Evolutionary conservation across 1,284 basidiomycete genomes (phyloP), one percentile per base, ranked within the genome.

Genomic region (Ceratobasidium sp.): DNA sequence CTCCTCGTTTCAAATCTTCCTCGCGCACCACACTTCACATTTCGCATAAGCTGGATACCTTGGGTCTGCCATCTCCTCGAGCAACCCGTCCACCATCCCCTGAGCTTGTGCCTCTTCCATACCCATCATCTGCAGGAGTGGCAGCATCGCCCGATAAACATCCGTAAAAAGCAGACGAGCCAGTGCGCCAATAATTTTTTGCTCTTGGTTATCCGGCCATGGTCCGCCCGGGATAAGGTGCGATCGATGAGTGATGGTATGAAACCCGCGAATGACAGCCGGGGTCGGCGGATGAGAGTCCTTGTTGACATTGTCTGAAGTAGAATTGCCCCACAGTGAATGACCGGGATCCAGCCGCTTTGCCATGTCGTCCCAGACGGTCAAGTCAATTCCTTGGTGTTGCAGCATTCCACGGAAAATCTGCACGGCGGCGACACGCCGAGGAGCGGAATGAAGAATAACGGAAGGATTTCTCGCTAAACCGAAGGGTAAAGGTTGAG

Each of bases 91-190:
- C 10, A 76, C 40, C 46, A 63, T 49, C 13, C 26, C 49, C 20
- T 42, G 58, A 3, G 72, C 72, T 28, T 76, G 15, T 12, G 3
- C 42, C 33, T 66, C 15, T 9, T 40, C 44, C 61, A 64, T 64
- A n/a, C 72, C 72, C 61, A 55, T 53, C 44, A 76, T 76, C 15
- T 39, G 13, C 20, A 76, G 18, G 18, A 76, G 18, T 26, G 72
- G 72, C 6, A 66, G 20, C 18, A 76, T 26, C 44, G 72, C 61
- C n/a, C 40, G 64, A 28, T 51, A 76, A 18, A 39, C 39, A 13
- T 76, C 12, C 10, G 46, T 55, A 33, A 66, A 64, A 13, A 76
- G 51, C 10, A 56, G 4, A 20, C 56, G 18, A 9, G 49, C 72
- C 46, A 76, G 18, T 12, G 46, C n/a, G 10, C 72, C 72, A 42